Evolutionary conservation across 805 yeast species (phyloP), one percentile per base, ranked within the genome.

Genomic region (Clavispora santaluciae): DNA sequence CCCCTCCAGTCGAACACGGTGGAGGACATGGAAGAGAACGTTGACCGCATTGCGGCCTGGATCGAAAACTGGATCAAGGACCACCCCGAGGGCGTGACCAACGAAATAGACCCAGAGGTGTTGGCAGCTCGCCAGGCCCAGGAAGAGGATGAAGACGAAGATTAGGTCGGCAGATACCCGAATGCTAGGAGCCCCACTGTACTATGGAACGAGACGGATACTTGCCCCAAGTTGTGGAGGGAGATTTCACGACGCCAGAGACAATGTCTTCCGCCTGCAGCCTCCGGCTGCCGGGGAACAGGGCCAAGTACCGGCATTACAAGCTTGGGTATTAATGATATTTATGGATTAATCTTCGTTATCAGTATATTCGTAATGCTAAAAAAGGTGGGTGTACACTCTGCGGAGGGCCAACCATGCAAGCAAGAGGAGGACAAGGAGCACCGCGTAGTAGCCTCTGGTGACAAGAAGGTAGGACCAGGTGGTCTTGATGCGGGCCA

Each of bases 21-120:
- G 12, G 93, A 84, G 40, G 82, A 88, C 33, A 75, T 90, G 70
- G 95, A 86, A 42, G 75, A 75, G n/a, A 93, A 93, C 52, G 85
- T 88, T 8, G 83, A 77, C 13, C 72, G 98, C 52, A 74, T 93
- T 6, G 65, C 63, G 1, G 73, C 72, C 6, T 93, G 99, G 98
- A 68, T 75, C 16, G 73, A 75, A 31, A 73, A 75, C 51, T 93
- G 98, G 98, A 61, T 73, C 21, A 58, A 66, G 29, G 86, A 86
- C 57, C 60, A 60, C 28, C 37, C 48, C n/a, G 65, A 75, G 1
- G 86, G 86, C 16, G 83, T 76, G 3, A 64, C 78, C 5, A 79
- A 79, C 49, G 80, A 71, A 49, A 46, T 68, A 16, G 60, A 60
- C 20, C 48, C 47, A 1, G 43, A 41, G 20, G 12, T 42, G 30